These are phyloP conservation scores for Pyrenochaeta sp. DNA, from an alignment of 2,329 filamentous ascomycete species.

Conservation along the genomic window DNA sequence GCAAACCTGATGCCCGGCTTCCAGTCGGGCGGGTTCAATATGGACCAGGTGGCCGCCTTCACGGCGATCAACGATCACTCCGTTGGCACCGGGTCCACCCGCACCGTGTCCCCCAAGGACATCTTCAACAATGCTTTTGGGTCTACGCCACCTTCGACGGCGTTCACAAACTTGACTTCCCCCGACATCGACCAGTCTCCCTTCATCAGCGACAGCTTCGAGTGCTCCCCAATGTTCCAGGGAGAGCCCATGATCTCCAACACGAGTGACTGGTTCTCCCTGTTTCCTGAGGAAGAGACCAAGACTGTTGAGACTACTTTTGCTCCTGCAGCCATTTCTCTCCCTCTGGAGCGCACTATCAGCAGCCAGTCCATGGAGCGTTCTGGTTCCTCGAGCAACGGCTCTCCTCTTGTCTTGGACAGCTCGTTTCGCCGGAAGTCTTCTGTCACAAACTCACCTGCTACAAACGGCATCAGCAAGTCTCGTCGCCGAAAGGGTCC, in stretches of 20 bases:
- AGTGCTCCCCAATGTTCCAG: constrained; percentile 81
- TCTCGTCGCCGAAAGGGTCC: constrained; percentile 82
- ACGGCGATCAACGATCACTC: constrained; percentile 57
- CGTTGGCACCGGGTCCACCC: constrained; percentile 45
- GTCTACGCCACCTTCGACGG: constrained; percentile 82
- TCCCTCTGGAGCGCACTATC: constrained; percentile 53
- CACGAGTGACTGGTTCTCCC: constrained; percentile 70
- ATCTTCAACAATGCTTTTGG: constrained; percentile 74
- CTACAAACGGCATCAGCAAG: constrained; percentile 72
- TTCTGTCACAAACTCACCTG: constrained; percentile 56
- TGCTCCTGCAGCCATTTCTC: constrained; percentile 33
- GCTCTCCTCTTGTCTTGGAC: constrained; percentile 48
- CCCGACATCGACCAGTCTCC: constrained; percentile 82
- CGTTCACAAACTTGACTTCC: constrained; percentile 85
- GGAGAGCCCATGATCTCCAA: constrained; percentile 63
- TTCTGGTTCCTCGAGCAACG: constrained; percentile 47
- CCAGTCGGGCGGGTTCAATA: constrained; percentile 39
- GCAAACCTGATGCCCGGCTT: constrained; percentile 57
- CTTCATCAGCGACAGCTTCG: constrained; percentile 72
- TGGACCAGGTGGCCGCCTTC: constrained; percentile 50
- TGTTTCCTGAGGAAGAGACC: constrained; percentile 68
- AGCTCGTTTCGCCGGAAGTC: constrained; percentile 51
- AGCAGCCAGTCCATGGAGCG: constrained; percentile 49
- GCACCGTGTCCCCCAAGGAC: constrained; percentile 85
- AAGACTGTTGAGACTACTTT: constrained; percentile 36